Conservation (phyloP, 169 alveolate genomes). For the Hepatocystis sp. region DNA sequence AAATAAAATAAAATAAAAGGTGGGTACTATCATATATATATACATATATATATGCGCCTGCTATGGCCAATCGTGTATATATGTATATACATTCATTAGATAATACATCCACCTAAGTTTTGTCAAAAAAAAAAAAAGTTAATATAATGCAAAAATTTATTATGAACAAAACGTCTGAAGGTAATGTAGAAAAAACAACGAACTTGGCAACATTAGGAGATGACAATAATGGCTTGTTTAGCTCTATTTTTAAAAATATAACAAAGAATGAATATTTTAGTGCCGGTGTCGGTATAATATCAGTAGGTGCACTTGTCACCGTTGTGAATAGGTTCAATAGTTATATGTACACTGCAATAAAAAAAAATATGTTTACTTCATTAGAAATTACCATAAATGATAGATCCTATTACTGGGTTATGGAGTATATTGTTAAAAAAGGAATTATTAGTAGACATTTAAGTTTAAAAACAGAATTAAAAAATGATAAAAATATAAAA, state of each 20-base stretch:
- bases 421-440: conserved; percentile 81
- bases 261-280: conserved; percentile 75
- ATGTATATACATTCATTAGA: too few relatives aligned
- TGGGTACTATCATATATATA: too few relatives aligned
- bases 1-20: too few relatives aligned
- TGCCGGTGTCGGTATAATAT: conserved; percentile 79
- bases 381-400: conserved; percentile 83
- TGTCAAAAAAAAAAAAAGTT: background rate
- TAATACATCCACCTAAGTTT: background rate
- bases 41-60: too few relatives aligned
- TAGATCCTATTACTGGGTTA: conserved; percentile 82
- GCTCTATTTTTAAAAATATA: conserved; percentile 63
- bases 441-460: conserved; percentile 78
- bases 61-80: too few relatives aligned
- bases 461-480: conserved; percentile 62
- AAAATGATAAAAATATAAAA: conserved; percentile 42
- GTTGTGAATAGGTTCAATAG: conserved; percentile 71
- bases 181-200: conserved; percentile 5
- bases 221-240: conserved; percentile 37
- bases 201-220: background rate
- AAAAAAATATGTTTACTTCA: conserved; percentile 57
- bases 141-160: conserved; percentile 49
- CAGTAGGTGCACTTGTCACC: conserved; percentile 77
- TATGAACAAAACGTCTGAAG: conserved; percentile 19
- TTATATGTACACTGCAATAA: conserved; percentile 63